Conservation (phyloP, 2,329 filamentous ascomycete genomes). For the Aspergillus aculeatus region DNA sequence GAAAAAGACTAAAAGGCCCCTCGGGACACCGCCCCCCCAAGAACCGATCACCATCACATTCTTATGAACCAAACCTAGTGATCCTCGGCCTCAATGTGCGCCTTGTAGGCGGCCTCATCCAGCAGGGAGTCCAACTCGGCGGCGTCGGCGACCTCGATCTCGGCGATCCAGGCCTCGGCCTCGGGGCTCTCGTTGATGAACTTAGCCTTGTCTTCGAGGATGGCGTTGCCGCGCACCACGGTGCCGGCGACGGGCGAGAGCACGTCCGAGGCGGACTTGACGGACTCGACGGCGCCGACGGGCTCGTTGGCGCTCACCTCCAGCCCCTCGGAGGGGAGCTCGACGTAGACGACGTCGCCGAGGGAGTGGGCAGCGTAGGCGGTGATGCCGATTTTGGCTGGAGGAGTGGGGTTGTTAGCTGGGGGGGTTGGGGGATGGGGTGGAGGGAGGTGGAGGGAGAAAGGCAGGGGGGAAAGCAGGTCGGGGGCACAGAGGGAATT, state of each 20-base stretch:
- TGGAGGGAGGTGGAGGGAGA: not conserved
- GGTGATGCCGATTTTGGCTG: constrained; percentile 76
- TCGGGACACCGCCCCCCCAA: too few species aligned
- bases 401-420: not conserved
- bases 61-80: not conserved
- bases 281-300: constrained; percentile 93
- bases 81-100: constrained; percentile 60
- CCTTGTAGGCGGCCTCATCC: constrained; percentile 74
- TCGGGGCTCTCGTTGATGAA: constrained; percentile 90
- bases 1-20: not conserved
- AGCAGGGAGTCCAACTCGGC: constrained; percentile 74
- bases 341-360: constrained; percentile 95
- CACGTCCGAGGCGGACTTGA: constrained; percentile 98
- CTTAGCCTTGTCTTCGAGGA: constrained; percentile 79
- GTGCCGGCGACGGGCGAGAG: constrained; percentile 80
- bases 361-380: constrained; percentile 88
- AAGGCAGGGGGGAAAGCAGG: not conserved
- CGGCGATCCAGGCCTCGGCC: constrained; percentile 88
- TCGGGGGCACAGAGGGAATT: too few species aligned
- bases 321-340: constrained; percentile 73
- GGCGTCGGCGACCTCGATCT: constrained; percentile 71
- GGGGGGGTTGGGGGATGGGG: not conserved
- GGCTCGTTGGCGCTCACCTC: constrained; percentile 74
- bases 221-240: constrained; percentile 70
- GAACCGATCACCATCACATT: not conserved